Percentiles rank a stretch among this genome's conserved stretches.
Conservation (phyloP, 768 basidiomycete genomes). For the Suillus bovinus region DNA sequence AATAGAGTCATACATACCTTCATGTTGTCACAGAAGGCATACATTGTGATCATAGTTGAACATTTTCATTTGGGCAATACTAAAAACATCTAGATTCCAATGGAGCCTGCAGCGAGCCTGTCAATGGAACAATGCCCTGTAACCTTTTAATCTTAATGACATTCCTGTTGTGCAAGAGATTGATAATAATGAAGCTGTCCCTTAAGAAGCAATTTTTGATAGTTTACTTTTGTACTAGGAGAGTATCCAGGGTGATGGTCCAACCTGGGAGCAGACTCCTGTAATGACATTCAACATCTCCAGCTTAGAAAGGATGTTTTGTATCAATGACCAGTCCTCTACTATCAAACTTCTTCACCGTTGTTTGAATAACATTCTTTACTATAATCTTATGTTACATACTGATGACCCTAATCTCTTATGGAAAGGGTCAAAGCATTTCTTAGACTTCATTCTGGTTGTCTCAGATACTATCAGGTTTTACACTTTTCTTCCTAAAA, state of each 20-base stretch:
- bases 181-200: fast-evolving
- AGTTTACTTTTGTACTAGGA: neutral
- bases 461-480: fast-evolving
- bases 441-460: neutral
- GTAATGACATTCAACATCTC: neutral
- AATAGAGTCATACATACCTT: too few species aligned
- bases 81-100: too few species aligned
- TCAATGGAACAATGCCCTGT: too few species aligned
- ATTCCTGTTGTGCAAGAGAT: neutral
- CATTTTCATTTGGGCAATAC: too few species aligned
- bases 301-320: neutral
- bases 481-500: neutral
- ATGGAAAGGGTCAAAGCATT: neutral
- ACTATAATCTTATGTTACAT: neutral
- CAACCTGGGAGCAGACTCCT: neutral
- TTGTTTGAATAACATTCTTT: neutral
- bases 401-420: neutral
- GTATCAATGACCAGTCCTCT: neutral
- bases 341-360: neutral
- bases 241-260: neutral
- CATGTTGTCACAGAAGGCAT: too few species aligned
- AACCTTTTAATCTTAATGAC: neutral
- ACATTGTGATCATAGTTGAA: too few species aligned
- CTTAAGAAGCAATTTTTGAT: neutral
- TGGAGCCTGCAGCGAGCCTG: too few species aligned